Conservation (phyloP, 1,284 basidiomycete genomes). For the Phenoliferia sp. region DNA sequence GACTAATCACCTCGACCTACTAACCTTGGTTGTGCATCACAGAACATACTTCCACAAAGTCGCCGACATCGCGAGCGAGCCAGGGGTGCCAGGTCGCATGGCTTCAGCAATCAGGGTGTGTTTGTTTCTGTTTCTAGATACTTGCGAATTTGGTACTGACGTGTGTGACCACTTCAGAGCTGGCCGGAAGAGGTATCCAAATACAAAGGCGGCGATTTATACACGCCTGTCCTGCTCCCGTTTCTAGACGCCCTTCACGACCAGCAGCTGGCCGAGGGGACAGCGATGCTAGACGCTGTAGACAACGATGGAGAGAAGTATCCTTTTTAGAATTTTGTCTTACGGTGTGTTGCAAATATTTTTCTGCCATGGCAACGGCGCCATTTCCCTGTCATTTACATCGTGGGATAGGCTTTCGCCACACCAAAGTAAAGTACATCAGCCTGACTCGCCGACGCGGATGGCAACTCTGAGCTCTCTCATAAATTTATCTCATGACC, state of each 20-base stretch:
- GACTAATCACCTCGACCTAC: no score
- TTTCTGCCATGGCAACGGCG: no score
- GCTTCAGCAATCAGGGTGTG: conserved; percentile 55
- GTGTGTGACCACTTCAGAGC: conserved; percentile 40
- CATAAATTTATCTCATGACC: no score
- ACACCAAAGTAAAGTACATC: no score
- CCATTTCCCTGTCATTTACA: no score
- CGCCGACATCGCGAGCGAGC: conserved; percentile 55
- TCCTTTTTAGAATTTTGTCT: background rate
- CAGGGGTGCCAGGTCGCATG: conserved; percentile 60
- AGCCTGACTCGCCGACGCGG: no score
- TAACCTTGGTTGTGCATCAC: background rate
- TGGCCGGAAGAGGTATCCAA: conserved; percentile 61
- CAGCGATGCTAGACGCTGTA: conserved; percentile 30
- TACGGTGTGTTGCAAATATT: no score
- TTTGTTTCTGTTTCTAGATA: background rate
- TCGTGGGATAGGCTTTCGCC: no score
- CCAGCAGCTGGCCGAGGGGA: conserved; percentile 42
- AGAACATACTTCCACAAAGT: conserved; percentile 61
- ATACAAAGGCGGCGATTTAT: conserved; percentile 55
- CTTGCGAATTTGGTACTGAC: background rate
- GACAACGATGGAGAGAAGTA: conserved; percentile 1
- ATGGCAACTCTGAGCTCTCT: no score
- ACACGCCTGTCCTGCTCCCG: conserved; percentile 48
- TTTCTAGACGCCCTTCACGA: conserved; percentile 52